Evolutionary conservation across 805 yeast species (phyloP), one percentile per base, ranked within the genome.

Genomic region (Maudiozyma pseudohumilis): DNA sequence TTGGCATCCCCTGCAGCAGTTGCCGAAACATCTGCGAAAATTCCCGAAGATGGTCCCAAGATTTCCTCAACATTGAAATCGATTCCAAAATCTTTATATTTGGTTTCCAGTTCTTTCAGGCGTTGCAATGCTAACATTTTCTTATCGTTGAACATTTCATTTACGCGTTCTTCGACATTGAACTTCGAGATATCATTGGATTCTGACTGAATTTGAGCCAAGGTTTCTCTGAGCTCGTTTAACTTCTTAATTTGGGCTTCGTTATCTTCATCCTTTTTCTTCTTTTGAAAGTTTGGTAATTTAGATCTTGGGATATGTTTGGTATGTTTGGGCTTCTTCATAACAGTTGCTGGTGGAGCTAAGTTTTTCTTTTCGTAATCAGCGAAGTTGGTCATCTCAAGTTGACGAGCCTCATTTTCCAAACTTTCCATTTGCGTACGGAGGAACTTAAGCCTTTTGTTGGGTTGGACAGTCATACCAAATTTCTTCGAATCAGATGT

Each of bases 341-440:
- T 15, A 9, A 42, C 35, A 17, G 40, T 35, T 10, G 48, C 32
- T 6, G 52, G 47, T 5, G 48, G 35, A 12, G 49, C 46, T 6
- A 40, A 32, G 10, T 35, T 22, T 34, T 40, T 41, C 36, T 54
- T 45, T 43, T 61, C 46, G 39, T 44, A 45, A 23, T 76, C 83
- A 20, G 73, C 79, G 50, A 85, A 87, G 46, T 86, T 92, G 16
- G 83, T 80, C 73, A 76, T 79, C 55, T 89, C 96, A 41, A 89
- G 67, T 50, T 81, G 83, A 42, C 94, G 65, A 0, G 96, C 96
- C 64, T 84, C 83, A 34, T 74, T 72, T 53, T 84, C 95, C 37
- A 88, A 68, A 44, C 75, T 79, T 41, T 83, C 94, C 95, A 86
- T 86, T 53, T 80, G 73, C 49, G 80, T 84, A 39, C 95, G 68